Evolutionary conservation across 345 rosid species (phyloP), one percentile per base, ranked within the genome.

Genomic region (Angophora floribunda): DNA sequence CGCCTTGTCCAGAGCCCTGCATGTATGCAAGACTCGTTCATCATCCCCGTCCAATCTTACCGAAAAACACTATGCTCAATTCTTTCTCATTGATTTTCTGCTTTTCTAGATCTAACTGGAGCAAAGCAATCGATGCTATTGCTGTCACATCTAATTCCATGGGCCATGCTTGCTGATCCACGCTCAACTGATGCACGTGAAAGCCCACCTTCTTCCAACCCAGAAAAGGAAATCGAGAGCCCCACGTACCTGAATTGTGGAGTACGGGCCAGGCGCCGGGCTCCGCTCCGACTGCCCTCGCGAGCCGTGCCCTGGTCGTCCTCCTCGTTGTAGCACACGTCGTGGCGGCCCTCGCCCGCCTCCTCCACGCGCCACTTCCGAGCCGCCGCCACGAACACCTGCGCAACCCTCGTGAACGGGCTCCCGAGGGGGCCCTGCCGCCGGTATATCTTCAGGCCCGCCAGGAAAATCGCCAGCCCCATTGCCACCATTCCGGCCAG

Each of bases 1-100:
- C 86, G 99, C 99, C 88, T 96, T 97, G 78, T 97, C 98, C 90
- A 97, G 79, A 87, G 94, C 93, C 89, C 99, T 97, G 95, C 89
- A 90, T 21, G 47, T 50, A 49, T 21, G 65, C 65, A 13, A 85
- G 47, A 28, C 87, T 17, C 1, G 44, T 17, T 32, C 61, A 51
- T 85, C 61, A 44, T 32, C 63, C 13, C 65, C 61, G 1, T 51
- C 28, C 87, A 28, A 36, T 41, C 87, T 55, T 45, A 9, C 47
- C 19, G n/a, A 70, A 16, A 36, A 36, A 22, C 82, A 9, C 13
- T 22, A 59, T 2, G 12, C 26, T 11, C 65, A 10, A 26, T 6
- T 10, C 13, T 24, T 24, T 26, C 65, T 59, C 26, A 59, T 52
- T 14, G 17, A 52, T 52, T 6, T 2, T 52, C 53, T n/a, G 30